Base-by-base conservation (phyloP, 75 land plant genomes). In the Sequoia sempervirens region DNA sequence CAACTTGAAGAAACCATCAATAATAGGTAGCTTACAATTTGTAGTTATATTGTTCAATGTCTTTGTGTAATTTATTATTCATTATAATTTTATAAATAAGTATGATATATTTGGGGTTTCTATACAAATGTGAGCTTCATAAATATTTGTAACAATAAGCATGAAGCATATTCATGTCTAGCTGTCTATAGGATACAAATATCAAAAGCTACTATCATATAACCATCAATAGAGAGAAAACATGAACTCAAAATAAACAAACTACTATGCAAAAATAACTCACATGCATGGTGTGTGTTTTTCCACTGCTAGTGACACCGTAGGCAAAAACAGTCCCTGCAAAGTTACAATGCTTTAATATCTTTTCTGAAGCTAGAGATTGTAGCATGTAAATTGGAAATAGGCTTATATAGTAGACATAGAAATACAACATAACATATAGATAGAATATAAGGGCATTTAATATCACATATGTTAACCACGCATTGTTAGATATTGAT, bases 211-310 rank as follows among this genome's bases (percentile, higher is more conserved):
- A 2, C 13, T 11, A 32, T 32, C 3, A 70, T 32, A 30, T 11
- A 70, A 11, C 13, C 32, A 70, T 32, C 15, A 11, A 30, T 70
- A 70, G 15, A 32, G 26, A 70, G 73, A 70, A 70, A 30, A 11
- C 15, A 32, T 28, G 36, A 70, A 70, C 36, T 70, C 12, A 23
- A 70, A 10, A 70, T 70, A 12, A 32, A 13, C 36, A 32, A 11
- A 30, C 73, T 6, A 11, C 12, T 12, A 32, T 53, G 45, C 34
- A 80, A 50, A 70, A 32, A 75, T 69, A 83, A 81, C 87, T 87
- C 85, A 90, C 91, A 88, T 90, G 92, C 92, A 90, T 90, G 14
- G 92, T 90, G 75, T 90, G 88, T 5, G 92, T 90, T 81, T 91
- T 91, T 53, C 92, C 92, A 87, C 92, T 89, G 58, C 92, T 88